A percentile compares a stretch with the other conserved stretches of the same genome.
These are phyloP conservation scores for Malassezia vespertilionis DNA, from an alignment of 1,284 basidiomycete species.

Conservation along the genomic window DNA sequence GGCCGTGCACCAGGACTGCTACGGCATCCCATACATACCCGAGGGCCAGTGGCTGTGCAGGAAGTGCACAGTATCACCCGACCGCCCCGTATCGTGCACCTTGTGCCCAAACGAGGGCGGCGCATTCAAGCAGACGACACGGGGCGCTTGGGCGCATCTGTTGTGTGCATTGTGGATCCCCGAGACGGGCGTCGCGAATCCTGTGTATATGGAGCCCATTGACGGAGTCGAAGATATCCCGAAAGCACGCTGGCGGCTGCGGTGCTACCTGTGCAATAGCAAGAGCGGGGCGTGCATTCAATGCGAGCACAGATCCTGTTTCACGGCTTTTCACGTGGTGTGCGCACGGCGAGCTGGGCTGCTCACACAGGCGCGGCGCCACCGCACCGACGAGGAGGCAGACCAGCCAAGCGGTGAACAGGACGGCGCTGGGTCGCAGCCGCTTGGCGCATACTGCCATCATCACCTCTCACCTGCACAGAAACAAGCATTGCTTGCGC, in stretches of 20 bases:
- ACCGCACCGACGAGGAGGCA: slow-evolving; percentile 26
- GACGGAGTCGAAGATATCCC: slow-evolving; percentile 78
- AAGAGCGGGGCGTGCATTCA: slow-evolving; percentile 88
- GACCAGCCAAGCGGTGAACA: slow-evolving; percentile 13
- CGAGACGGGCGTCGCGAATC: slow-evolving; percentile 83
- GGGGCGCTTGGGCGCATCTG: slow-evolving; percentile 89
- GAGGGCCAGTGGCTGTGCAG: slow-evolving; percentile 99
- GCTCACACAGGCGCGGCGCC: slow-evolving; percentile 29
- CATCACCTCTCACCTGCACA: slow-evolving; percentile 31
- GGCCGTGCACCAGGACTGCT: slow-evolving; percentile 98
- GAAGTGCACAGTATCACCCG: slow-evolving; percentile 95
- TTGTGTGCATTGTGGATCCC: slow-evolving; percentile 97
- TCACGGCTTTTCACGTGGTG: slow-evolving; percentile 85
- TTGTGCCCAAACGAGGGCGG: slow-evolving; percentile 93
- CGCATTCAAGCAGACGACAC: slow-evolving; percentile 92
- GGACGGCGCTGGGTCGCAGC: slow-evolving; percentile 16
- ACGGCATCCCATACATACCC: slow-evolving; percentile 97
- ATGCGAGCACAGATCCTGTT: slow-evolving; percentile 82
- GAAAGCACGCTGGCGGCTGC: slow-evolving; percentile 82
- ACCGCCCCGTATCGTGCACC: slow-evolving; percentile 82
- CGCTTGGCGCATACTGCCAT: slow-evolving; percentile 37
- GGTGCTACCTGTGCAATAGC: slow-evolving; percentile 72
- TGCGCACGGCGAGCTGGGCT: slow-evolving; percentile 60
- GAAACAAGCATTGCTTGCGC: slow-evolving; percentile 19
- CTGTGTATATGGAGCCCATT: slow-evolving; percentile 97